A percentile compares a stretch with the other conserved stretches of the same genome.
Conservation (phyloP, 352 stramenopile species). For the Globisporangium cederbergense region DNA sequence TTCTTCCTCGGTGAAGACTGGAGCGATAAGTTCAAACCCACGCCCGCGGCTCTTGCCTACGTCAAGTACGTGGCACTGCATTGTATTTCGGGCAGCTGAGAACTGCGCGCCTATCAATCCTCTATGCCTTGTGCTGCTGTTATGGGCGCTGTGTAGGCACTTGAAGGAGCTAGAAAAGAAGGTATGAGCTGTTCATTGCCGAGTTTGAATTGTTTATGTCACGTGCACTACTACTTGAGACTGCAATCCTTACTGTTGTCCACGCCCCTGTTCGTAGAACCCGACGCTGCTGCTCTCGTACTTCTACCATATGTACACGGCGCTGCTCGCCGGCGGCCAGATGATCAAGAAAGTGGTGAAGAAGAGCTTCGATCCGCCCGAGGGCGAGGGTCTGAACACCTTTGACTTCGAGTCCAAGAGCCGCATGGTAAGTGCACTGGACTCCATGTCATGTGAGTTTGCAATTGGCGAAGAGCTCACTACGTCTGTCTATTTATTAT, state of each 20-base stretch:
- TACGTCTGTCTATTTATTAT: neutral
- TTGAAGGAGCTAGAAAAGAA: slow-evolving; percentile 53
- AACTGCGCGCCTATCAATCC: neutral
- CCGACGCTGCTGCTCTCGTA: slow-evolving; percentile 60
- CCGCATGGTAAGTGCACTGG: slow-evolving; percentile 28
- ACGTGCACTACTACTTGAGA: neutral
- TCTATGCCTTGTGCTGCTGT: neutral
- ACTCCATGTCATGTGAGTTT: neutral
- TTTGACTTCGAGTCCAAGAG: slow-evolving; percentile 56
- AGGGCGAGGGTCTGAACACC: slow-evolving; percentile 41
- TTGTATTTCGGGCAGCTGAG: neutral
- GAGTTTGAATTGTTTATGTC: neutral
- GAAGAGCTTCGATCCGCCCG: slow-evolving; percentile 41
- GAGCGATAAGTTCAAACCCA: slow-evolving; percentile 50
- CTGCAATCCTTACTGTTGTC: neutral
- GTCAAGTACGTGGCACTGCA: slow-evolving; percentile 32
- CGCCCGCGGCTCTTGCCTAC: slow-evolving; percentile 45
- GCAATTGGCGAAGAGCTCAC: no score
- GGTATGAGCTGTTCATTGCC: slow-evolving; percentile 17
- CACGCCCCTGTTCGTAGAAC: slow-evolving; percentile 26
- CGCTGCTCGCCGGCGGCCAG: slow-evolving; percentile 54
- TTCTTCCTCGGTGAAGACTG: slow-evolving; percentile 64
- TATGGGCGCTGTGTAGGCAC: slow-evolving; percentile 22
- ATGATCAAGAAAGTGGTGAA: slow-evolving; percentile 71
- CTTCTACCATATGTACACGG: slow-evolving; percentile 76